These are phyloP conservation scores for Amphirosellinia nigrospora DNA, from an alignment of 495 filamentous ascomycete genomes.

Conservation along the genomic window DNA sequence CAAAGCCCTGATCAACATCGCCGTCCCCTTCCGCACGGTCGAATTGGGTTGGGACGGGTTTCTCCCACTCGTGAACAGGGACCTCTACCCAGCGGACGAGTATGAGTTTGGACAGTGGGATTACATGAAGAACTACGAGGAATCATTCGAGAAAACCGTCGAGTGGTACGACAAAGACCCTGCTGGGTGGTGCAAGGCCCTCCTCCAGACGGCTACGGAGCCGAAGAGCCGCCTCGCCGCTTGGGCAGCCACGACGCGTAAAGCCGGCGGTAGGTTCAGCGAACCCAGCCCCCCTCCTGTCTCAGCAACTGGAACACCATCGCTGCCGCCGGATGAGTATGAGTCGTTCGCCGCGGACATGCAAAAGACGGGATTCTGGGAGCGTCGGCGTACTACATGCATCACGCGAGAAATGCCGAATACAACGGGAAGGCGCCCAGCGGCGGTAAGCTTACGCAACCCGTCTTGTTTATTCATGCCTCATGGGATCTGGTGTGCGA, in stretches of 20 bases:
- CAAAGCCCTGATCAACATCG: constrained; percentile 19
- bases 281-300: background rate
- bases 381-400: constrained; percentile 12
- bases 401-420: constrained; percentile 18
- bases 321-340: background rate
- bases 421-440: constrained; percentile 18
- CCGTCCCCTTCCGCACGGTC: constrained; percentile 19
- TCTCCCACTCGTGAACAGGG: constrained; percentile 11
- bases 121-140: constrained; percentile 23
- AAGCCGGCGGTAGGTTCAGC: constrained; percentile 9
- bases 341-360: constrained; percentile 8
- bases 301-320: constrained; percentile 11
- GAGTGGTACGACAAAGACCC: constrained; percentile 19
- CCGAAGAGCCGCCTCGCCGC: background rate
- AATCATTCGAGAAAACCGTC: constrained; percentile 20
- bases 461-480: constrained; percentile 23
- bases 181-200: background rate
- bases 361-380: constrained; percentile 20
- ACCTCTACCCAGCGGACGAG: constrained; percentile 19
- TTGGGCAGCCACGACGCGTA: background rate
- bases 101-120: constrained; percentile 26
- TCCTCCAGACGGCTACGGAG: background rate
- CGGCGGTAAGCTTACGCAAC: constrained; percentile 19
- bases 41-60: constrained; percentile 19
- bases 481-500: constrained; percentile 19